These are phyloP conservation scores for Filobasidium uniguttulatum DNA, from an alignment of 1,284 basidiomycete species.

Conservation along the genomic window DNA sequence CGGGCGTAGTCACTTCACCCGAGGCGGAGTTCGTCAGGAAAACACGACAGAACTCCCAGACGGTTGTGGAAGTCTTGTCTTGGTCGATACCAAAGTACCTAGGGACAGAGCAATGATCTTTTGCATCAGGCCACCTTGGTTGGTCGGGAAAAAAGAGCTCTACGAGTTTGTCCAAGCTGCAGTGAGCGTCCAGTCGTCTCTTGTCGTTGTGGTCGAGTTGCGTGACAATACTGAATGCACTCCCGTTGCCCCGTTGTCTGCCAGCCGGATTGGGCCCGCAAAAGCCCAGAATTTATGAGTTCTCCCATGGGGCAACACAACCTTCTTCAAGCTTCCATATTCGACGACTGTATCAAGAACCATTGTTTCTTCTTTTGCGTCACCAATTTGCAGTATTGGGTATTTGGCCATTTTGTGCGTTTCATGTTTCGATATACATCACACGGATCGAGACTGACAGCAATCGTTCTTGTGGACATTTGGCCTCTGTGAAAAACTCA, in stretches of 20 bases:
- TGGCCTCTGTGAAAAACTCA: conserved; percentile 8
- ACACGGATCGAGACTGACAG: neutral
- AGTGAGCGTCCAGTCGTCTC: neutral
- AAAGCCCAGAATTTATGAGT: conserved; percentile 1
- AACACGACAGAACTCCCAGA: conserved; percentile 17
- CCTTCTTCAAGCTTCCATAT: conserved; percentile 30
- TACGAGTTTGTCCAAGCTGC: conserved; percentile 21
- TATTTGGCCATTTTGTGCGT: conserved; percentile 35
- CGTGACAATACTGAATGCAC: too few species aligned
- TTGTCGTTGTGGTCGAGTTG: too few species aligned
- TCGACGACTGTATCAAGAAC: conserved; percentile 30
- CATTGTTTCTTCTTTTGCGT: conserved; percentile 30
- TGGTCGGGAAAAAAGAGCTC: conserved; percentile 22
- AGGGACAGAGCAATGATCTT: conserved; percentile 26
- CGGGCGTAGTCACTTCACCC: conserved; percentile 12
- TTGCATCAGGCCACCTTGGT: conserved; percentile 25
- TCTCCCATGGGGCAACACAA: conserved; percentile 23
- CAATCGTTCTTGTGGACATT: neutral
- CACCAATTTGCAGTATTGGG: conserved; percentile 32
- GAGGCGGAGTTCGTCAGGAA: conserved; percentile 1
- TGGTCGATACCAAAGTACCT: conserved; percentile 22
- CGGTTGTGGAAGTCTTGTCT: conserved; percentile 28
- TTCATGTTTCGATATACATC: neutral
- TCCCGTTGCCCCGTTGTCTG: too few species aligned
- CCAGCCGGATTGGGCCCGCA: conserved; percentile 6